phyloP scores from a whole-genome alignment of 208 protist genomes.

The Wallacemonas collosoma region DNA sequence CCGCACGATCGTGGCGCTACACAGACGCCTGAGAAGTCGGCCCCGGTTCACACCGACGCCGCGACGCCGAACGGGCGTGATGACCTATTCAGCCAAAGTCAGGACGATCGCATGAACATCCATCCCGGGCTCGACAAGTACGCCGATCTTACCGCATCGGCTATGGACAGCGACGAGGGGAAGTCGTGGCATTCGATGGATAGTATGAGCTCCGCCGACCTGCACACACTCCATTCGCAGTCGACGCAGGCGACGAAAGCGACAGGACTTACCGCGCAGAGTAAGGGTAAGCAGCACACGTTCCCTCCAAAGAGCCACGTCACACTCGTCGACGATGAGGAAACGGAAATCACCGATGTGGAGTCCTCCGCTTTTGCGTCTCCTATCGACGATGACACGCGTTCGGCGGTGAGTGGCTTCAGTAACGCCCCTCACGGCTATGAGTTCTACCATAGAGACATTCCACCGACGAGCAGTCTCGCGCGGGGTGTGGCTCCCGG shows the following conservation, averaged over 20 bases:
- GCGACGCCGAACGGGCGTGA: constrained; percentile 8
- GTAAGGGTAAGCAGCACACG: not conserved
- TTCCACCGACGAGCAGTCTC: constrained; percentile 9
- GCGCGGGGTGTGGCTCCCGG: not conserved
- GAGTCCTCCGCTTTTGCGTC: constrained; percentile 19
- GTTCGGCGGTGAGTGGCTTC: constrained; percentile 9
- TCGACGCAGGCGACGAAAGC: constrained; percentile 6
- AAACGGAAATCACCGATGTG: constrained; percentile 7
- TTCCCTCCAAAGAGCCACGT: not conserved
- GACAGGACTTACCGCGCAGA: not conserved
- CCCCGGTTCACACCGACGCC: not conserved
- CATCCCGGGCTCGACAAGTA: constrained; percentile 25
- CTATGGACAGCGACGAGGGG: constrained; percentile 14
- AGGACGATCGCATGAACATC: constrained; percentile 18
- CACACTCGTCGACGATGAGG: constrained; percentile 4
- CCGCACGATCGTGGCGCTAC: too few species aligned
- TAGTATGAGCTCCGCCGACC: constrained; percentile 10
- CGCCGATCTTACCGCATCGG: constrained; percentile 12
- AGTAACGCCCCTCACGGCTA: constrained; percentile 25
- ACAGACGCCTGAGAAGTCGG: too few species aligned
- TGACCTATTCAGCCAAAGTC: constrained; percentile 19
- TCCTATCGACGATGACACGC: constrained; percentile 21
- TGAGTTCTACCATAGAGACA: constrained; percentile 18
- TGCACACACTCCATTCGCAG: constrained; percentile 16
- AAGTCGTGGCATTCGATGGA: constrained; percentile 18